Conservation (phyloP, 2,329 filamentous ascomycete genomes). For the Penicillium janthinellum region DNA sequence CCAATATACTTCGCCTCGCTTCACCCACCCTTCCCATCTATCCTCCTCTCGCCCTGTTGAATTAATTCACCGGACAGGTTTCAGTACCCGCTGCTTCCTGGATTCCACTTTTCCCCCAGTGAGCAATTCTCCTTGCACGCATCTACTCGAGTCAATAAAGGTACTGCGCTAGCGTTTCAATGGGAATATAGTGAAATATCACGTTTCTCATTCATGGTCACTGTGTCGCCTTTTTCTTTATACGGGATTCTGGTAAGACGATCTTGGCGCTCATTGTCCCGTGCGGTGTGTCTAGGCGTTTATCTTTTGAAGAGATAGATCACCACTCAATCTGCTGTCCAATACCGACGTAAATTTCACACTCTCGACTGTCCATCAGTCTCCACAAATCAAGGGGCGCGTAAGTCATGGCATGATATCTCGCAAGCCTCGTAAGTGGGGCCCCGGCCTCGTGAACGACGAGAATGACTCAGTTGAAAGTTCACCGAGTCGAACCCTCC, state of each 20-base stretch:
- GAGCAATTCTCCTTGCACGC: conserved; percentile 12
- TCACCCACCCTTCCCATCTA: neutral
- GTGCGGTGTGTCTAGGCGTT: neutral
- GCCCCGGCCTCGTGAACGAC: no score
- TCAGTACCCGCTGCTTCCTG: neutral
- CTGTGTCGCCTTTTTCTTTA: neutral
- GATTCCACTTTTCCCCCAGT: conserved; percentile 1
- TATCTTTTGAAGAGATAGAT: neutral
- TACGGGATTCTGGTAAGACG: neutral
- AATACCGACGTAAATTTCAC: neutral
- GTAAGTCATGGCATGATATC: neutral
- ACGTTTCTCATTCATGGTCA: neutral
- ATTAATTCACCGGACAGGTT: neutral
- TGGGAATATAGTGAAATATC: neutral
- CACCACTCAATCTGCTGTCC: neutral
- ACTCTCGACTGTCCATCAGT: no score
- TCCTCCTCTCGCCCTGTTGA: neutral
- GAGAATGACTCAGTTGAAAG: no score
- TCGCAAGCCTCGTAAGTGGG: neutral
- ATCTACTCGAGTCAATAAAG: conserved; percentile 22
- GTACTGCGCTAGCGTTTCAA: conserved; percentile 9
- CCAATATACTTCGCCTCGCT: neutral
- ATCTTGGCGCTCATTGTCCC: neutral
- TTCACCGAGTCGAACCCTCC: no score
- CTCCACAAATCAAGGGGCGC: no score